These are phyloP conservation scores for Plasmodium coatneyi DNA, from an alignment of 169 alveolate genomes.

Conservation along the genomic window DNA sequence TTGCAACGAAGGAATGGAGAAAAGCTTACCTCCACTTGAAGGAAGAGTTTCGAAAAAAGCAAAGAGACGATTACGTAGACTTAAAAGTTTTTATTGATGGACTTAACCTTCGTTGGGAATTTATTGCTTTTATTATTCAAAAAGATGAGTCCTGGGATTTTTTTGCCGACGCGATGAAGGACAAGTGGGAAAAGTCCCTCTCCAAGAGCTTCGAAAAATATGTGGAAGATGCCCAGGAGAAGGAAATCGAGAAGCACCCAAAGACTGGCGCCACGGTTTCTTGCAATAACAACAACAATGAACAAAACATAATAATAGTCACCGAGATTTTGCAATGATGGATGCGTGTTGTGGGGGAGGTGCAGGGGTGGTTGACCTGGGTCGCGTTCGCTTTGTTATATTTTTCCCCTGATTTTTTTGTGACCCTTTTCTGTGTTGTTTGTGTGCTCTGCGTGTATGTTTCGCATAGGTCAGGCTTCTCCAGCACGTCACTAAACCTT, in stretches of 20 bases:
- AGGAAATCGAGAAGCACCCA: conserved; percentile 4
- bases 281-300: neutral
- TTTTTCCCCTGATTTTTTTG: neutral
- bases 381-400: neutral
- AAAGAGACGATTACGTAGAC: conserved; percentile 13
- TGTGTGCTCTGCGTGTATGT: neutral
- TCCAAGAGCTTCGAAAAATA: neutral
- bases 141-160: conserved; percentile 21
- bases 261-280: neutral
- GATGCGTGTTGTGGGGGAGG: neutral
- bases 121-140: conserved; percentile 9
- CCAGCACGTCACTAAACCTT: neutral
- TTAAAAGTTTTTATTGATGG: conserved; percentile 10
- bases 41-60: neutral
- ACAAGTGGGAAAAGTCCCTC: neutral
- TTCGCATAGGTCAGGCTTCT: neutral
- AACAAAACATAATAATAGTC: neutral
- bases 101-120: conserved; percentile 6
- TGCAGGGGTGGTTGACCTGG: neutral
- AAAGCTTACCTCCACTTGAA: neutral
- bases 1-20: conserved; percentile 13
- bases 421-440: neutral
- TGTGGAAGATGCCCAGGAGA: neutral
- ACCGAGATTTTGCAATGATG: neutral
- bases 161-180: neutral